A percentile compares a stretch with the other conserved stretches of the same genome.
Conservation (phyloP, 352 stramenopile species). For the Bremia lactucae region DNA sequence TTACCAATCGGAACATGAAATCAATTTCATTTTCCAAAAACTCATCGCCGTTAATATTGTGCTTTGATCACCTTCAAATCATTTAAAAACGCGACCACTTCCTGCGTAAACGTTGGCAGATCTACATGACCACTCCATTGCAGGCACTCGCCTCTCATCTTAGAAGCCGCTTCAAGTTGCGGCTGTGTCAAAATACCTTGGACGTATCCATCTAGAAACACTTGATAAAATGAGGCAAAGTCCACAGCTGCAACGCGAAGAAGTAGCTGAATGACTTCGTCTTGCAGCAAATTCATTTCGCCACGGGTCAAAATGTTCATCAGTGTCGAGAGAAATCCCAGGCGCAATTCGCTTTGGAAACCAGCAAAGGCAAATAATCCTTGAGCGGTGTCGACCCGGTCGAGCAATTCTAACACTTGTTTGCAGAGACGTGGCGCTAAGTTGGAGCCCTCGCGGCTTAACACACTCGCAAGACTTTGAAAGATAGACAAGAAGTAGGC, state of each 20-base stretch:
- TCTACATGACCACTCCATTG: conserved; percentile 71
- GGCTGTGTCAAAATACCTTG: conserved; percentile 50
- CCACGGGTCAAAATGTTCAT: conserved; percentile 70
- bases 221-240: conserved; percentile 67
- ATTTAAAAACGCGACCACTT: conserved; percentile 63
- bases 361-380: conserved; percentile 54
- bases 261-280: conserved; percentile 62
- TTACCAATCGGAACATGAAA: too few species aligned
- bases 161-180: conserved; percentile 38
- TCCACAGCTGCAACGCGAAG: conserved; percentile 62
- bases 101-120: conserved; percentile 59
- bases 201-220: conserved; percentile 48
- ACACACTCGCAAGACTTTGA: conserved; percentile 50
- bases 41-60: conserved; percentile 26
- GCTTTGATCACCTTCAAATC: conserved; percentile 68
- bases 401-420: conserved; percentile 60
- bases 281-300: conserved; percentile 70
- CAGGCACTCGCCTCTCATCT: conserved; percentile 44
- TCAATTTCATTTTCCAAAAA: conserved; percentile 7
- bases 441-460: conserved; percentile 41
- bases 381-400: conserved; percentile 58
- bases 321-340: conserved; percentile 67
- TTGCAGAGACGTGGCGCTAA: conserved; percentile 53
- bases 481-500: conserved; percentile 74
- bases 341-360: conserved; percentile 62